A percentile compares a stretch with the other conserved stretches of the same genome.
These are phyloP conservation scores for Ophiosphaerella korrae DNA, from an alignment of 2,329 filamentous ascomycete species.

Conservation along the genomic window DNA sequence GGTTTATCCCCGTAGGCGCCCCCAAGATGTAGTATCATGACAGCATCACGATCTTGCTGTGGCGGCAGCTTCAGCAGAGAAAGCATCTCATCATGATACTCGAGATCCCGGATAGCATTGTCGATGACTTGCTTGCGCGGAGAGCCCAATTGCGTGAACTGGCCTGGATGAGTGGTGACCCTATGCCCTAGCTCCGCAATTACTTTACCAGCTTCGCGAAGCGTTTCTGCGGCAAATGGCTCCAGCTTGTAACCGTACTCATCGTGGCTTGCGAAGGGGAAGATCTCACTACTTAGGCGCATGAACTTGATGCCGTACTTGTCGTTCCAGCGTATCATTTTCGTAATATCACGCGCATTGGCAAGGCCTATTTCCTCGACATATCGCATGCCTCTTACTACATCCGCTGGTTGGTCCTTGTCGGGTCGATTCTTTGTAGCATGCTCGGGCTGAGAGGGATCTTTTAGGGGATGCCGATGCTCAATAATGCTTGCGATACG, in stretches of 20 bases:
- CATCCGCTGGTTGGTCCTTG: slow-evolving; percentile 68
- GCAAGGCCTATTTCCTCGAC: slow-evolving; percentile 78
- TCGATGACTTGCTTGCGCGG: slow-evolving; percentile 77
- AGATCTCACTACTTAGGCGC: slow-evolving; percentile 93
- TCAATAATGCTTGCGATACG: slow-evolving; percentile 89
- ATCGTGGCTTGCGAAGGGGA: slow-evolving; percentile 89
- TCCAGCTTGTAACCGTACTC: slow-evolving; percentile 85
- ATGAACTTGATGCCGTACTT: slow-evolving; percentile 91
- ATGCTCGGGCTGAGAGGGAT: slow-evolving; percentile 78
- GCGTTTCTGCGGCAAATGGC: slow-evolving; percentile 77
- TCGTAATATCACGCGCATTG: slow-evolving; percentile 81
- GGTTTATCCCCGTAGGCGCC: slow-evolving; percentile 86
- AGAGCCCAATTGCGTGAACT: slow-evolving; percentile 90
- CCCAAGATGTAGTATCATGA: slow-evolving; percentile 95
- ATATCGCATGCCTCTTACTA: slow-evolving; percentile 70
- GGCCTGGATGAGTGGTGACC: slow-evolving; percentile 84
- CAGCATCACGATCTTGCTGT: slow-evolving; percentile 80
- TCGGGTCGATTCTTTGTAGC: slow-evolving; percentile 85
- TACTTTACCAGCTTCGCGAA: slow-evolving; percentile 77
- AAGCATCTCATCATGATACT: slow-evolving; percentile 87
- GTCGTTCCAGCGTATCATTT: slow-evolving; percentile 91
- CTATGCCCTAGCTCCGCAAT: slow-evolving; percentile 80
- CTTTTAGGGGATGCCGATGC: slow-evolving; percentile 78
- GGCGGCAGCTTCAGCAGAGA: slow-evolving; percentile 75
- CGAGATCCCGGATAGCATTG: slow-evolving; percentile 78